Percentiles rank a stretch among this genome's conserved stretches.
Evolutionary conservation across 495 filamentous ascomycete genomes (phyloP).

Genomic region (Podospora pseudopauciseta): DNA sequence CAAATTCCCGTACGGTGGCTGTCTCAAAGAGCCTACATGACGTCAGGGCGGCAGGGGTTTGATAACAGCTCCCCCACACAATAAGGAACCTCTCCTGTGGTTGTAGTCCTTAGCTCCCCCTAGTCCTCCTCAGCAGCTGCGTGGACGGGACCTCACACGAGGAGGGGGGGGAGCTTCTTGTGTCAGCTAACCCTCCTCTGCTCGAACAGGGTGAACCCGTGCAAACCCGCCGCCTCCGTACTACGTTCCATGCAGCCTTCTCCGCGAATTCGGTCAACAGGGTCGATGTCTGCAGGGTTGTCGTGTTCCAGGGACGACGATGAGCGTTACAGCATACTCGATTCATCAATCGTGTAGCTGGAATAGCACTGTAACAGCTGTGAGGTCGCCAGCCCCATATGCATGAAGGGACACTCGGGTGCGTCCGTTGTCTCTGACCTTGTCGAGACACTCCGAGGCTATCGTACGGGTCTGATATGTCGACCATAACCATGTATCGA

Average conservation of each 20-base stretch:
- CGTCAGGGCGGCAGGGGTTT: background rate
- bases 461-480: background rate
- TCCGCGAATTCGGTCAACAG: background rate
- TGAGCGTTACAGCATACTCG: background rate
- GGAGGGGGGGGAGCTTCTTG: background rate
- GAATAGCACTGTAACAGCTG: background rate
- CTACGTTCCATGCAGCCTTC: slow-evolving; percentile 12
- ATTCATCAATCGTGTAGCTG: slow-evolving; percentile 5
- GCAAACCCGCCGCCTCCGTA: background rate
- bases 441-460: background rate
- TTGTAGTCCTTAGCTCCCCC: too few species aligned
- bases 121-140: too few species aligned
- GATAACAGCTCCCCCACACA: background rate
- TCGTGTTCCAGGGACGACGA: background rate
- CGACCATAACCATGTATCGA: background rate
- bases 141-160: too few species aligned
- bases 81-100: background rate
- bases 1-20: too few species aligned
- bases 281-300: slow-evolving; percentile 5
- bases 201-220: background rate
- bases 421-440: slow-evolving; percentile 9
- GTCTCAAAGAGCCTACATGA: background rate
- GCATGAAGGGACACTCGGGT: slow-evolving; percentile 7
- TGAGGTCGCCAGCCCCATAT: background rate
- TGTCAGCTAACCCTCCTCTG: background rate